Percentiles rank a stretch among this genome's conserved stretches.
Evolutionary conservation across 345 rosid genomes (phyloP).

Genomic region (Eucalyptus camaldulensis): DNA sequence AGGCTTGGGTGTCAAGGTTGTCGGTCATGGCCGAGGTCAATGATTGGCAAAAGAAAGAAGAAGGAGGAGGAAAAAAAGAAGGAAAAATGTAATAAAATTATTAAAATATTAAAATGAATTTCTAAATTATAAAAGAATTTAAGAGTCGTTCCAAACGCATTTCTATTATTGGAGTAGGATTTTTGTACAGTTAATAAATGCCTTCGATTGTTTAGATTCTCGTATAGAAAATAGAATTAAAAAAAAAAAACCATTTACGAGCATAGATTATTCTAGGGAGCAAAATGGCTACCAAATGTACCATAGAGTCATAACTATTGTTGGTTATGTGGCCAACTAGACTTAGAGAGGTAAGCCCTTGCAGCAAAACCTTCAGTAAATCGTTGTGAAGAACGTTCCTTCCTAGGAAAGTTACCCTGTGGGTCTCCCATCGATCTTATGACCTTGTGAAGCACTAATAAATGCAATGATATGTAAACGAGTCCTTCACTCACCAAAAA

Average conservation of each 20-base stretch:
- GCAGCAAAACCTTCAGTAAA: neutral
- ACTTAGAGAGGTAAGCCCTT: neutral
- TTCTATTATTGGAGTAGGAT: fast-evolving
- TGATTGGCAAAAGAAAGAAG: too few species aligned
- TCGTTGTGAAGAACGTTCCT: neutral
- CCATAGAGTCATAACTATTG: neutral
- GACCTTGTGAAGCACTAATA: neutral
- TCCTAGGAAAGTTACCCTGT: neutral
- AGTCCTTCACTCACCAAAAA: neutral
- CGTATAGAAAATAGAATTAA: fast-evolving
- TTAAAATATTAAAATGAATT: fast-evolving
- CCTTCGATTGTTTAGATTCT: fast-evolving
- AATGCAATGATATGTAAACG: neutral
- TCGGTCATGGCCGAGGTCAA: fast-evolving
- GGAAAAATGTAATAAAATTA: fast-evolving
- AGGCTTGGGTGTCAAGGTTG: too few species aligned
- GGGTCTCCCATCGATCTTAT: neutral
- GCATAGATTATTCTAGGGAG: too few species aligned
- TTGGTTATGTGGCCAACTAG: neutral
- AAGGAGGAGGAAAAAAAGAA: too few species aligned
- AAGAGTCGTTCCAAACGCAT: fast-evolving
- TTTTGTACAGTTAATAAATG: too few species aligned
- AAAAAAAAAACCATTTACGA: fast-evolving
- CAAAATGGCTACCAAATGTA: fast-evolving
- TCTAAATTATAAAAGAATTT: too few species aligned